Evolutionary conservation across 106 monocot species (phyloP).

Genomic region (Platanthera guangdongensis): DNA sequence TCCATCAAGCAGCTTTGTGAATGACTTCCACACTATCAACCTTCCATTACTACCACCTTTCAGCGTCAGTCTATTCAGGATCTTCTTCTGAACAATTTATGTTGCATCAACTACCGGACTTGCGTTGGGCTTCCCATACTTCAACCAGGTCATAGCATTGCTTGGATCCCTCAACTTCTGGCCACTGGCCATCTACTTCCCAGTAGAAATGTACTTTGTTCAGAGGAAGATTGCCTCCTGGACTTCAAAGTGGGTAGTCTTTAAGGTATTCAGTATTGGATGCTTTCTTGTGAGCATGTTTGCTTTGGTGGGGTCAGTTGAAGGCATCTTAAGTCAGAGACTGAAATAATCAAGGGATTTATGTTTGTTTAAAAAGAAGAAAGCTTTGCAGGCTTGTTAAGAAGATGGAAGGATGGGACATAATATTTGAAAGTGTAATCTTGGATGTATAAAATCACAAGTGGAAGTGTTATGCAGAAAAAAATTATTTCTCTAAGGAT

Average conservation of each 20-base stretch:
- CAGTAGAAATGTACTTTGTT: conserved; percentile 79
- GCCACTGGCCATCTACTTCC: conserved; percentile 78
- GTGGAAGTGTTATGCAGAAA: no score
- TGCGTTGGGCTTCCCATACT: conserved; percentile 72
- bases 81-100: conserved; percentile 57
- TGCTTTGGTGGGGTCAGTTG: conserved; percentile 58
- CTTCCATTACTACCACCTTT: conserved; percentile 25
- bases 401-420: no score
- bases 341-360: conserved; percentile 12
- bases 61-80: conserved; percentile 33
- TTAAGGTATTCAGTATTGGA: conserved; percentile 45
- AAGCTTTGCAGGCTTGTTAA: no score
- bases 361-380: neutral
- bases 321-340: conserved; percentile 55
- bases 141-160: conserved; percentile 72
- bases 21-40: conserved; percentile 29
- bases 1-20: conserved; percentile 38
- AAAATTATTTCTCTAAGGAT: no score
- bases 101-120: conserved; percentile 49
- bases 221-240: conserved; percentile 53
- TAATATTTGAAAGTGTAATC: no score
- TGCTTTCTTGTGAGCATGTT: conserved; percentile 41
- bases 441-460: no score
- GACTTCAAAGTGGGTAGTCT: conserved; percentile 45
- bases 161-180: conserved; percentile 69